Evolutionary conservation across 352 stramenopile genomes (phyloP), one percentile per base, ranked within the genome.

Genomic region (Globisporangium orthogonon): DNA sequence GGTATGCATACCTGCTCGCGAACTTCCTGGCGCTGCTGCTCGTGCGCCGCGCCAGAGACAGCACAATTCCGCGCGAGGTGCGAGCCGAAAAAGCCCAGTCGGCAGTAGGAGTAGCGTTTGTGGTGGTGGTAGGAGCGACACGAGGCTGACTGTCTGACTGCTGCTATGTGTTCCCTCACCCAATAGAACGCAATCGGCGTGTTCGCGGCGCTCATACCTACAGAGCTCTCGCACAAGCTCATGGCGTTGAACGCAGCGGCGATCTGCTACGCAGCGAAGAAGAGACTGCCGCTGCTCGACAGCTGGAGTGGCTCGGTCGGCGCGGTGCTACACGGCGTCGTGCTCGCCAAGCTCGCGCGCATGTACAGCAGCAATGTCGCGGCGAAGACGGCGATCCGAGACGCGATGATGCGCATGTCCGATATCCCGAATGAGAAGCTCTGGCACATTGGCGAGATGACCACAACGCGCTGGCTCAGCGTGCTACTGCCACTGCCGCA

Each of bases 401-500:
- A 71, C 17, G 66, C 65, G 11, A 76, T 88, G 67, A 35, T 49
- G 11, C 41, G 61, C 11, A 30, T 56, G 7, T 74, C 65, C 0
- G 67, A 74, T 46, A 58, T 83, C 14, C 64, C 76, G 15, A 52
- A 54, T 0, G 54, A 63, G 23, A 64, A 57, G 13, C 53, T 84
- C 0, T 35, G 65, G 31, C 43, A 39, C 14, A 76, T 91, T 50
- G 82, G 82, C 4, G 62, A 78, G 11, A 63, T 87, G 18, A 73
- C 48, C 37, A 67, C 65, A 33, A 67, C 63, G 55, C 70, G 84
- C 35, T 89, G 78, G 82, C 52, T 85, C 29, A 73, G 61, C 33
- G 65, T 91, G 29, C 60, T 85, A 50, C 64, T 86, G 43, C 81
- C 81, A 4, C 51, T 91, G 28, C 80, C 80, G 15, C 76, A 87